Evolutionary conservation across 768 basidiomycete genomes (phyloP).

Genomic region (Leccinellum rugosiceps): DNA sequence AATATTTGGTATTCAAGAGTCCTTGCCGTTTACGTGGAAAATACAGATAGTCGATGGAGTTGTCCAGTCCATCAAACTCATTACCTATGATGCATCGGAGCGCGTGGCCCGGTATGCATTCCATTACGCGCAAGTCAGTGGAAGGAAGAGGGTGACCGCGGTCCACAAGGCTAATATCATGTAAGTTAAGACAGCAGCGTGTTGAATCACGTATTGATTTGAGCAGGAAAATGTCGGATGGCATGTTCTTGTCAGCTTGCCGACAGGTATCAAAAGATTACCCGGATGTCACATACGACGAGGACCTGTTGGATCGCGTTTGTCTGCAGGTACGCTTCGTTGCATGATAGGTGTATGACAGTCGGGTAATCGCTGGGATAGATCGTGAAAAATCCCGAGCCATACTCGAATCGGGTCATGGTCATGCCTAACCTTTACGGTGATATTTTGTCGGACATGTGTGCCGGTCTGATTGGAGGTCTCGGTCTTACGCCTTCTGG

Average conservation of each 20-base stretch:
- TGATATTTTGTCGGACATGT: slow-evolving; percentile 97
- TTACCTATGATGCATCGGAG: slow-evolving; percentile 98
- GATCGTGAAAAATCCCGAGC: slow-evolving; percentile 90
- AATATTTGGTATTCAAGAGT: slow-evolving; percentile 10
- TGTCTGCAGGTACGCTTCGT: slow-evolving; percentile 71
- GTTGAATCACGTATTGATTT: slow-evolving; percentile 12
- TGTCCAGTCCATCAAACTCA: slow-evolving; percentile 99
- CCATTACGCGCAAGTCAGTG: slow-evolving; percentile 89
- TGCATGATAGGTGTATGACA: background rate
- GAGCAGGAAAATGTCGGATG: slow-evolving; percentile 98
- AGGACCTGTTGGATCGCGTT: slow-evolving; percentile 94
- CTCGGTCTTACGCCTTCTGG: slow-evolving; percentile 96
- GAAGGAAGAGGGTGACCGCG: slow-evolving; percentile 90
- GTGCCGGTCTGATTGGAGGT: slow-evolving; percentile 96
- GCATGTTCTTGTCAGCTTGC: slow-evolving; percentile 98
- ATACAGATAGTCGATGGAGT: slow-evolving; percentile 91
- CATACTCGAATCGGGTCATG: slow-evolving; percentile 97
- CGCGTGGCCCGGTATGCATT: slow-evolving; percentile 98
- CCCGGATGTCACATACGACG: slow-evolving; percentile 91
- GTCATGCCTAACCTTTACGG: slow-evolving; percentile 99
- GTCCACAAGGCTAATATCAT: slow-evolving; percentile 99
- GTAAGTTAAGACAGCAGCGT: slow-evolving; percentile 42
- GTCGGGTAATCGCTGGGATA: slow-evolving; percentile 28
- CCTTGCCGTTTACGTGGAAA: slow-evolving; percentile 11
- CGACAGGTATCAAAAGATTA: slow-evolving; percentile 94